Evolutionary conservation across 2,329 filamentous ascomycete species (phyloP).

Genomic region (Amauroascus niger): DNA sequence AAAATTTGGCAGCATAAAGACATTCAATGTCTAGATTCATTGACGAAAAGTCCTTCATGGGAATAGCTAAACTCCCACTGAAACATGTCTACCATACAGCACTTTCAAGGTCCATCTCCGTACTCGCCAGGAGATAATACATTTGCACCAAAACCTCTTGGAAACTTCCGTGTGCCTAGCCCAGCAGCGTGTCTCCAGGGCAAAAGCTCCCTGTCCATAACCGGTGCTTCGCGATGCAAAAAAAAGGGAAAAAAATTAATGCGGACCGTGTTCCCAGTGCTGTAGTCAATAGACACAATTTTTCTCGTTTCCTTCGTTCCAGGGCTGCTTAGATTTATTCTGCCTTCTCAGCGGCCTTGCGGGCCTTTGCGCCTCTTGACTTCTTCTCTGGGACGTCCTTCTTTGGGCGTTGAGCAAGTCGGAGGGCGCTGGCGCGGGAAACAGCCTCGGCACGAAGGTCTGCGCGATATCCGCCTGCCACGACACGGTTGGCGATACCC

Average conservation of each 20-base stretch:
- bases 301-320: background rate
- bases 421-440: conserved; percentile 77
- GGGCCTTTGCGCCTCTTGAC: conserved; percentile 67
- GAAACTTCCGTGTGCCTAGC: background rate
- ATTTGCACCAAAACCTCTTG: conserved; percentile 2
- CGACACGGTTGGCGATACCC: conserved; percentile 68
- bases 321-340: conserved; percentile 23
- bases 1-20: background rate
- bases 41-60: background rate
- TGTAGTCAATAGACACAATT: conserved; percentile 5
- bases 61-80: conserved; percentile 2
- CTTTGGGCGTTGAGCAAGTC: conserved; percentile 64
- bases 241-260: conserved; percentile 2
- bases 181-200: background rate
- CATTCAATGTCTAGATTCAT: conserved; percentile 1
- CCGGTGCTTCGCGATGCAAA: conserved; percentile 16
- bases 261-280: conserved; percentile 17
- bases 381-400: conserved; percentile 67
- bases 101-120: conserved; percentile 3
- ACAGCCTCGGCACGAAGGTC: conserved; percentile 71
- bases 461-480: conserved; percentile 75
- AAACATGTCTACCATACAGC: conserved; percentile 3
- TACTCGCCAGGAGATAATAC: conserved; percentile 2
- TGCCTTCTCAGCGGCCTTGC: conserved; percentile 49
- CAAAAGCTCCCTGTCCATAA: conserved; percentile 1